Base-by-base conservation (phyloP, 345 rosid species). In the Populus pruinosa region DNA sequence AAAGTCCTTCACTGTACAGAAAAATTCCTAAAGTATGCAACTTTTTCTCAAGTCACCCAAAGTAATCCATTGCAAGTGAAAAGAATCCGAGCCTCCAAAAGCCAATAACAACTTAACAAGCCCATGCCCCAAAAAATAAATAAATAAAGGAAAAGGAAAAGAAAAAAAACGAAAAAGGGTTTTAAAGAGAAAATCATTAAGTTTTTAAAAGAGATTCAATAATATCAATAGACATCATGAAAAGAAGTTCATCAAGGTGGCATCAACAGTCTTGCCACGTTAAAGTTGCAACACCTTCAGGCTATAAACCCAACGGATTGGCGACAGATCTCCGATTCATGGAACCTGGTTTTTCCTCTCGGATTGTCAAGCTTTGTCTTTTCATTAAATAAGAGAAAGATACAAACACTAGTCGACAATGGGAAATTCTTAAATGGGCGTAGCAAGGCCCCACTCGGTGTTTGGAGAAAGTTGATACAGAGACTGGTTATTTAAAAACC, bases 161-260 rank as follows among this genome's bases (percentile, higher is more conserved):
- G 21, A 11, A 12, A 18, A 71, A 43, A 38, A 76, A 71, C 36
- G 33, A 77, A 82, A 62, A 73, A 43, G 31, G 8, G 67, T 73
- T 59, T 50, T n/a, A 35, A 55, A 29, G 69, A 77, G 39, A 65
- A 74, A 64, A 77, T 76, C 50, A 77, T 83, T n/a, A 56, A n/a
- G 80, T 56, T 67, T 21, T 70, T 79, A 44, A 74, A 82, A 71
- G 71, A 70, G 70, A 67, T 66, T 55, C 74, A 81, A 82, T 85
- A 39, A 85, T 85, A 84, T 82, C 82, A 81, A 79, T 67, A 59
- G 87, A 70, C 78, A 85, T 83, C 82, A 88, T 86, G 67, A 85
- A 87, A 85, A 84, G 87, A 89, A 86, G 85, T 79, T 79, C 86
- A 85, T 72, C 80, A 82, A 89, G 89, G 92, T 49, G 80, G 82